Evolutionary conservation across 2,329 filamentous ascomycete genomes (phyloP).

Genomic region (Alternaria consortialis): DNA sequence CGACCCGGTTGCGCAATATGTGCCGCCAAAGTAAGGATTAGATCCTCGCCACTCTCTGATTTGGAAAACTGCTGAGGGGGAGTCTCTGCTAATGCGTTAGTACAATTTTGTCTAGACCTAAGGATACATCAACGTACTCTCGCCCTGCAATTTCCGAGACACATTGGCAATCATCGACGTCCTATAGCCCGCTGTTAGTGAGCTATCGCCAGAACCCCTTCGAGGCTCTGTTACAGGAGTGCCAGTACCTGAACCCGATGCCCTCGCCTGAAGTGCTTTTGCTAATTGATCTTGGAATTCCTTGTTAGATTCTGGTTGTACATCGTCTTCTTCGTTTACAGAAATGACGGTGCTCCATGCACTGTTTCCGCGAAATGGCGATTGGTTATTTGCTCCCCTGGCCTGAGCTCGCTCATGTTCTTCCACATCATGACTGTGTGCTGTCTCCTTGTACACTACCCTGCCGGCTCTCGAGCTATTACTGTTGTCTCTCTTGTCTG

Average conservation of each 20-base stretch:
- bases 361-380: background rate
- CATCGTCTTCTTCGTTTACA: background rate
- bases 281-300: conserved; percentile 2
- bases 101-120: background rate
- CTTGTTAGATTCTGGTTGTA: conserved; percentile 2
- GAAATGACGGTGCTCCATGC: background rate
- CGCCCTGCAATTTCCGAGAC: background rate
- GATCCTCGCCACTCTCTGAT: conserved; percentile 1
- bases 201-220: background rate
- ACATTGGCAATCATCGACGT: conserved; percentile 5
- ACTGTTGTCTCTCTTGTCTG: conserved; percentile 2
- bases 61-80: background rate
- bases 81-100: background rate
- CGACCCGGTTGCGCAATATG: conserved; percentile 4
- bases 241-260: background rate
- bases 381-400: background rate
- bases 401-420: conserved; percentile 22
- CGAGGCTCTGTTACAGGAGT: background rate
- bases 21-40: conserved; percentile 1
- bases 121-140: background rate
- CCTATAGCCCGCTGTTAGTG: conserved; percentile 5
- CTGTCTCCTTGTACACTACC: conserved; percentile 17
- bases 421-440: conserved; percentile 21
- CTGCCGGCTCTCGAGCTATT: background rate
- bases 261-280: background rate